Conservation (phyloP, 306 rosid genomes). For the Carpinus viminea region DNA sequence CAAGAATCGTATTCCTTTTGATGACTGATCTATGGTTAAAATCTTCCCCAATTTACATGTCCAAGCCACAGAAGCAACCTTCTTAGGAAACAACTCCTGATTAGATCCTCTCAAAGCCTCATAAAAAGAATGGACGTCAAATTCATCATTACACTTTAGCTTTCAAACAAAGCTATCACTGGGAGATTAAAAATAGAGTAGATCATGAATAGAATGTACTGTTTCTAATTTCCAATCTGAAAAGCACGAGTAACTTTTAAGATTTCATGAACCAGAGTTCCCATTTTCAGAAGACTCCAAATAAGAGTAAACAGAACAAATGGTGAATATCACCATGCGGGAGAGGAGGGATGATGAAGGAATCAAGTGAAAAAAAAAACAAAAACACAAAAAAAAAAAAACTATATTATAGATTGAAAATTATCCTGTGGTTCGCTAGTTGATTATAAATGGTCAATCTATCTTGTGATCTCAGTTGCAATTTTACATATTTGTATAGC, state of each 20-base stretch:
- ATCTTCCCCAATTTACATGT: no score
- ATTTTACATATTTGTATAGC: neutral
- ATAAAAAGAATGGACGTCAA: no score
- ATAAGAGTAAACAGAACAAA: neutral
- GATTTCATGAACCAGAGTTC: neutral
- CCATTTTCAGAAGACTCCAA: neutral
- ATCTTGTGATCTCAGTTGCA: neutral
- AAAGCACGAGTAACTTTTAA: no score
- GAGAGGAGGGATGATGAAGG: neutral
- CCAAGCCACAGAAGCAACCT: no score
- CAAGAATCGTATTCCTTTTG: no score
- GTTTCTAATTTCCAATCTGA: neutral
- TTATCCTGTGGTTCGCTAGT: neutral
- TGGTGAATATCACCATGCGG: neutral
- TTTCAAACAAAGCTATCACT: no score
- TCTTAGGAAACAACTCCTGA: no score
- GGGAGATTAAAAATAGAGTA: no score
- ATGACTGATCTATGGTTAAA: no score
- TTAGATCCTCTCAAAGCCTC: no score
- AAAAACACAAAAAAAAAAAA: neutral
- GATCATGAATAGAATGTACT: neutral
- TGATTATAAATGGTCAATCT: slow-evolving; percentile 1
- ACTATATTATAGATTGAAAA: neutral
- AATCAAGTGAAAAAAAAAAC: neutral
- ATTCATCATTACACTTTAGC: no score